Conservation (phyloP, 352 stramenopile species). For the Pilasporangium apinafurcum region DNA sequence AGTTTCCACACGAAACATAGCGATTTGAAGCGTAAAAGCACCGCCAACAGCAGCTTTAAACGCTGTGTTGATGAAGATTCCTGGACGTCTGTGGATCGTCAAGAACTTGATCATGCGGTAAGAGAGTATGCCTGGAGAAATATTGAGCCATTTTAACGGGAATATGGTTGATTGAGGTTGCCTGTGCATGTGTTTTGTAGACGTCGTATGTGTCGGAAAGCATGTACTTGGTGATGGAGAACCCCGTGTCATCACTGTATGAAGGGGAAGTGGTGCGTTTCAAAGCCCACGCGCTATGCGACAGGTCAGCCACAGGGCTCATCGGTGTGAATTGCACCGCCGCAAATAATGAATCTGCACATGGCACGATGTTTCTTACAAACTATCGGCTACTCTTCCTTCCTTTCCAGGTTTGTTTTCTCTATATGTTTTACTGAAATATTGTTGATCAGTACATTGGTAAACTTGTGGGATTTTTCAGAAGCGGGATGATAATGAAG, state of each 20-base stretch:
- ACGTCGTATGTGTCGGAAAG: slow-evolving; percentile 72
- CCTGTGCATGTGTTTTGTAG: slow-evolving; percentile 13
- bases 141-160: neutral
- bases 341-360: slow-evolving; percentile 11
- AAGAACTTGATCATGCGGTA: slow-evolving; percentile 76
- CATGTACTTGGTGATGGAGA: slow-evolving; percentile 79
- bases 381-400: slow-evolving; percentile 68
- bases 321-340: slow-evolving; percentile 17
- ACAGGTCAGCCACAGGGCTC: slow-evolving; percentile 37
- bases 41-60: slow-evolving; percentile 13
- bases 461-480: slow-evolving; percentile 1
- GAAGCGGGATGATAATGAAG: slow-evolving; percentile 12
- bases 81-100: slow-evolving; percentile 77
- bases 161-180: slow-evolving; percentile 5
- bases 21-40: slow-evolving; percentile 3
- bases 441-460: neutral
- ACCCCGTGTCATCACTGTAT: slow-evolving; percentile 41
- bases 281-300: slow-evolving; percentile 67
- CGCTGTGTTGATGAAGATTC: slow-evolving; percentile 67
- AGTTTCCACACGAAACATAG: no score
- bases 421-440: neutral
- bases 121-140: neutral
- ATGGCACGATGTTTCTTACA: slow-evolving; percentile 73
- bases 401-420: slow-evolving; percentile 50
- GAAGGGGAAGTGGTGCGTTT: slow-evolving; percentile 62